Conservation (phyloP, 73 alveolate genomes). For the Diophrys sp. region DNA sequence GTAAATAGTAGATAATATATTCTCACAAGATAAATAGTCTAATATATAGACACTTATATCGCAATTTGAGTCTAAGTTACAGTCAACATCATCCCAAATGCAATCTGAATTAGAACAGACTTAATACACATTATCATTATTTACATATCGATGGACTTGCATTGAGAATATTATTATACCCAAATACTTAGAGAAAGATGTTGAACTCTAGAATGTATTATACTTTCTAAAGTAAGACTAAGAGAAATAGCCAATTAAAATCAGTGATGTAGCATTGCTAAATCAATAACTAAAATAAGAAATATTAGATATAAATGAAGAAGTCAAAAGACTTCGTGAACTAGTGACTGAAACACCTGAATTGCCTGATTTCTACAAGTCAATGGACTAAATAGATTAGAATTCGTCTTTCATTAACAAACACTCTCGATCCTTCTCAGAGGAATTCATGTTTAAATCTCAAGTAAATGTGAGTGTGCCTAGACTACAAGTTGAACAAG, state of each 20-base stretch:
- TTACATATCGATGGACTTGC: not conserved
- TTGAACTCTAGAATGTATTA: not conserved
- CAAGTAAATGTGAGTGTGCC: not conserved
- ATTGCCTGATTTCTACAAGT: not conserved
- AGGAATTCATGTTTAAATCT: not conserved
- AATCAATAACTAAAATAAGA: not conserved
- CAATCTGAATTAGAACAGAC: not conserved
- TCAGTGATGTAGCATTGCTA: not conserved
- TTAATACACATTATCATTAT: no score
- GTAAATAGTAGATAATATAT: no score
- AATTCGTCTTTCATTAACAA: not conserved
- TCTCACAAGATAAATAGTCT: no score
- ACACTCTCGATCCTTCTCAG: not conserved
- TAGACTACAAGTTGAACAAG: not conserved
- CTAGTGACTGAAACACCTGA: not conserved
- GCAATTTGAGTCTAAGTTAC: no score
- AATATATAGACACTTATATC: no score
- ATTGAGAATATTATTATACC: not conserved
- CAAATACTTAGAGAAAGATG: not conserved
- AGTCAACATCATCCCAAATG: no score
- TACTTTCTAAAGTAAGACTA: not conserved
- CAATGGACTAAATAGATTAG: not conserved
- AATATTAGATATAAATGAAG: not conserved
- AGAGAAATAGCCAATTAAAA: no score
- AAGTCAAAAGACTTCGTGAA: not conserved